Conservation (phyloP, 169 alveolate genomes). For the Plasmodium gonderi region DNA sequence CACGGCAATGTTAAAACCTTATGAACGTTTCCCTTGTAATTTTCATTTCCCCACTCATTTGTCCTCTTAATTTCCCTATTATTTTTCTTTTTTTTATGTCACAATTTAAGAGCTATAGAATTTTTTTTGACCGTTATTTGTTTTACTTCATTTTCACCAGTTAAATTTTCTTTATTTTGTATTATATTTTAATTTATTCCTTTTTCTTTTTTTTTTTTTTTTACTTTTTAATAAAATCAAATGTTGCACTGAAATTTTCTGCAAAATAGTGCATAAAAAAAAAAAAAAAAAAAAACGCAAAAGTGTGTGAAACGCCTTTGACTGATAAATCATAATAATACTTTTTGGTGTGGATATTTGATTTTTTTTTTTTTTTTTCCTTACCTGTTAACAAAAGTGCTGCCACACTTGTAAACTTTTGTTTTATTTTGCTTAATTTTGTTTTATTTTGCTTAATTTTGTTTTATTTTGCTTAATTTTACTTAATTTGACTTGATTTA, state of each 20-base stretch:
- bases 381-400: not conserved
- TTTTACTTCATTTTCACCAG: not conserved
- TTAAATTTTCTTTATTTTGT: not conserved
- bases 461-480: not conserved
- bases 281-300: constrained; percentile 37
- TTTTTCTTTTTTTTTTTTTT: constrained; percentile 26
- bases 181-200: not conserved
- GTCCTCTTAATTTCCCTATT: not conserved
- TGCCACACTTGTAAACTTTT: constrained; percentile 30
- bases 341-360: not conserved
- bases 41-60: no score
- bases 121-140: constrained; percentile 2
- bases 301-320: constrained; percentile 13
- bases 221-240: not conserved
- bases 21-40: not conserved
- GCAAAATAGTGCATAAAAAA: constrained; percentile 44
- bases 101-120: constrained; percentile 19
- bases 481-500: not conserved
- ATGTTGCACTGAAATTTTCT: constrained; percentile 23
- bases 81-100: constrained; percentile 23
- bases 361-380: constrained; percentile 33
- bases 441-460: not conserved
- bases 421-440: not conserved
- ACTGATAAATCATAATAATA: not conserved
- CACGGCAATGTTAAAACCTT: not conserved